Evolutionary conservation across 2,329 filamentous ascomycete genomes (phyloP), one percentile per base, ranked within the genome.

Genomic region (Arthrobotrys pseudoclavata): DNA sequence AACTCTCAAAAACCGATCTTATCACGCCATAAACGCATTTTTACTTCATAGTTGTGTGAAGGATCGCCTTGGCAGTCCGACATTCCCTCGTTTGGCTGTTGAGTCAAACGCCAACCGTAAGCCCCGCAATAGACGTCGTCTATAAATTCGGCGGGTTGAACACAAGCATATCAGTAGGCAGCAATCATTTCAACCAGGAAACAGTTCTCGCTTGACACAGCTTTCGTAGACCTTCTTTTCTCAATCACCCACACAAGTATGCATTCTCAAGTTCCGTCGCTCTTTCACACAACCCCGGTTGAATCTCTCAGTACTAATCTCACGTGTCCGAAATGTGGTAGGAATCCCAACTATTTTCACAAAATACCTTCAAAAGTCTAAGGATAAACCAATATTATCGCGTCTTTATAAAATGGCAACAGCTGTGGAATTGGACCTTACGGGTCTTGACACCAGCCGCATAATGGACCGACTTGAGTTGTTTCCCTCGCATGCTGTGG

Each of bases 61-160:
- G 74, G 74, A 77, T 77, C 74, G 55, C 50, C 74, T 77, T 77
- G 74, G 74, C 74, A 18, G 62, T 68, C 62, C 52, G 69, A 74
- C 64, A 47, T 76, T 76, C 45, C 55, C 45, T 22, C 18, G 20
- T 45, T 76, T 68, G 40, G 42, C 22, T 24, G 37, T 53, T 69
- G 66, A 76, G 64, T 70, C 66, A 76, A 62, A 57, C 61, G 55
- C 15, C 40, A 34, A 52, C 15, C 4, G 37, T 31, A 9, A 61
- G 22, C 29, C 31, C 29, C 69, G 62, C 60, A 72, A 68, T 74
- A 2, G 26, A 22, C 42, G 15, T 31, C 12, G 34, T 37, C 62
- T 67, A 74, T 74, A 74, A 67, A 74, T 15, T 55, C 34, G 29
- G 13, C 69, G 34, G 12, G 37, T 60, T 45, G 31, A 12, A 34